Evolutionary conservation across 1,284 basidiomycete species (phyloP).

Genomic region (Puccinia novopanici): DNA sequence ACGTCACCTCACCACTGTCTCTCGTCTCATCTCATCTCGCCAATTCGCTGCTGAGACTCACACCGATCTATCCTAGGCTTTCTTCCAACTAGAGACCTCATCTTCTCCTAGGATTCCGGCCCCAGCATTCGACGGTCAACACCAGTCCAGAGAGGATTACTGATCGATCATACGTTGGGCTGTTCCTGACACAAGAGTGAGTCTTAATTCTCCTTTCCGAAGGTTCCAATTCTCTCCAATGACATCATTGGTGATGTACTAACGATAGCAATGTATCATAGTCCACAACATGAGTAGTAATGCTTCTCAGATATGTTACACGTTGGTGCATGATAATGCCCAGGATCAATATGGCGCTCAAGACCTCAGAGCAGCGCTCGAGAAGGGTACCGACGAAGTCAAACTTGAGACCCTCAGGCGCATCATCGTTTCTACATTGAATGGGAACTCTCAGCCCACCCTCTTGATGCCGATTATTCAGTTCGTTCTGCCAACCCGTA

Average conservation of each 20-base stretch:
- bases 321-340: slow-evolving; percentile 72
- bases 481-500: slow-evolving; percentile 89
- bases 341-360: slow-evolving; percentile 50
- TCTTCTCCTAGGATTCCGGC: neutral
- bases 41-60: too few species aligned
- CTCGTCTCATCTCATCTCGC: too few species aligned
- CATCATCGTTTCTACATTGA: slow-evolving; percentile 93
- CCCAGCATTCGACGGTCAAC: slow-evolving; percentile 2
- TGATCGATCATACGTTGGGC: neutral
- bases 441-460: slow-evolving; percentile 81
- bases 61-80: too few species aligned
- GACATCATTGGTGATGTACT: neutral
- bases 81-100: neutral
- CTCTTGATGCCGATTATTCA: slow-evolving; percentile 98
- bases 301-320: slow-evolving; percentile 69
- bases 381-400: slow-evolving; percentile 96
- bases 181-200: neutral
- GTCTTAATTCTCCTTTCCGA: neutral
- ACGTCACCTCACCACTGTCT: neutral
- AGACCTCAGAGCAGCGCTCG: slow-evolving; percentile 81
- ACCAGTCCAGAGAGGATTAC: neutral
- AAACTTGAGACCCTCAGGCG: slow-evolving; percentile 94
- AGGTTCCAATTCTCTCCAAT: neutral
- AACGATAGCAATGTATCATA: neutral
- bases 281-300: slow-evolving; percentile 9